Evolutionary conservation across 2,329 filamentous ascomycete genomes (phyloP).

Genomic region (Colletotrichum somersetense): DNA sequence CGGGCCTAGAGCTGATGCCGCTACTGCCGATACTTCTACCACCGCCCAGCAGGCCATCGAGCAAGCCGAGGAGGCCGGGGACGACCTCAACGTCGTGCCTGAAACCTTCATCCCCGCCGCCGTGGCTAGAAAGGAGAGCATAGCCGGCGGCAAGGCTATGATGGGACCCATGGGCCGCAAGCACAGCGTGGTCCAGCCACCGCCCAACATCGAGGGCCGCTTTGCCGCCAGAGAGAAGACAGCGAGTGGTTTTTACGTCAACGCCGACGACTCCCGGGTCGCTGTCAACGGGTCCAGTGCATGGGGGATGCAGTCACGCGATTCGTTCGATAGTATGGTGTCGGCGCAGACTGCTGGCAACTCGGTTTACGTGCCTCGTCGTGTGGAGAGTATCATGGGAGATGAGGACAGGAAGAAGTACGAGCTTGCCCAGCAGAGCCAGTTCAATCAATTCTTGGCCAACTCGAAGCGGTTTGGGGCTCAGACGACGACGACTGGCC

Average conservation of each 20-base stretch:
- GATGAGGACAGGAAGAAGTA: constrained; percentile 83
- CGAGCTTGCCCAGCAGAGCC: constrained; percentile 73
- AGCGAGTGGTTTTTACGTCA: constrained; percentile 76
- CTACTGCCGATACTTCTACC: constrained; percentile 79
- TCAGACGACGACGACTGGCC: constrained; percentile 52
- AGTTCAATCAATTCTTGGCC: constrained; percentile 48
- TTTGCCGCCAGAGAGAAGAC: constrained; percentile 80
- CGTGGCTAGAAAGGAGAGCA: constrained; percentile 60
- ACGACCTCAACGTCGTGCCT: constrained; percentile 90
- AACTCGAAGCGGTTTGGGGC: constrained; percentile 42
- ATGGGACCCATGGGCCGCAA: constrained; percentile 57
- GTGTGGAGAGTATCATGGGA: constrained; percentile 82
- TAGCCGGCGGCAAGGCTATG: constrained; percentile 46
- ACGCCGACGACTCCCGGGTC: constrained; percentile 69
- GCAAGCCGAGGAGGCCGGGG: constrained; percentile 80
- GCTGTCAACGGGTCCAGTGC: constrained; percentile 28
- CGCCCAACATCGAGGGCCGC: constrained; percentile 79
- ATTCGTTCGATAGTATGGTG: constrained; percentile 76
- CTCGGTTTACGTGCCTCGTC: constrained; percentile 74
- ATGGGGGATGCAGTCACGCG: constrained; percentile 58
- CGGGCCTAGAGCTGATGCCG: constrained; percentile 90
- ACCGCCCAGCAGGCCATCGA: constrained; percentile 88
- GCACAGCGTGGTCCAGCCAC: constrained; percentile 76
- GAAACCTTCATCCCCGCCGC: constrained; percentile 81
- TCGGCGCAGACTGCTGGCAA: constrained; percentile 69